Conservation (phyloP, 345 rosid species). For the Pistacia vera region DNA sequence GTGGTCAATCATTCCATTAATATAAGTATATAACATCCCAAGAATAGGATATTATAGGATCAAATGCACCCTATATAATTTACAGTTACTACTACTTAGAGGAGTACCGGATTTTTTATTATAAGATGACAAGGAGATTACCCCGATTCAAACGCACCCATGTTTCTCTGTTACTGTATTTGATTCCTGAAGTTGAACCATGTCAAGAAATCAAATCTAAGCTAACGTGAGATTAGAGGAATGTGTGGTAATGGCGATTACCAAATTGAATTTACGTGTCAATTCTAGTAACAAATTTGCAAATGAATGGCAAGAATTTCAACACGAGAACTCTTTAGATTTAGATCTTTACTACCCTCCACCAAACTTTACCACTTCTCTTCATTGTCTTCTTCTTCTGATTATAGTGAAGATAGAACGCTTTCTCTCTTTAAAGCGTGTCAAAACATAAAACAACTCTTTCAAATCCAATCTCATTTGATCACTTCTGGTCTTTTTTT, state of each 20-base stretch:
- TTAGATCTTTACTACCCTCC: constrained; percentile 21
- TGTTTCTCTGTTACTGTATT: too few species aligned
- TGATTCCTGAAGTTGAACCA: neutral
- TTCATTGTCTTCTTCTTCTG: constrained; percentile 13
- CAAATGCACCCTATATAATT: too few species aligned
- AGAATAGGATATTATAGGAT: too few species aligned
- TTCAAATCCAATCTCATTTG: constrained; percentile 62
- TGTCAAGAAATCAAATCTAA: neutral
- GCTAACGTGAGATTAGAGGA: neutral
- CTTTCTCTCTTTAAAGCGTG: constrained; percentile 37
- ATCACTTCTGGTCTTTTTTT: constrained; percentile 53
- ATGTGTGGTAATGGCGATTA: constrained; percentile 28
- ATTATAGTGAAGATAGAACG: constrained; percentile 14
- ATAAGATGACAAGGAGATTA: too few species aligned
- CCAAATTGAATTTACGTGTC: constrained; percentile 3
- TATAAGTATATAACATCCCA: too few species aligned
- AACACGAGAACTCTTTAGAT: constrained; percentile 45
- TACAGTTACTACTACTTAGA: too few species aligned
- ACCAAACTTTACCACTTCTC: constrained; percentile 6
- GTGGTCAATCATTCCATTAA: too few species aligned
- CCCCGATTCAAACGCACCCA: too few species aligned
- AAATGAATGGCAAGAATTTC: constrained; percentile 75
- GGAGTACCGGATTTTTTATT: too few species aligned
- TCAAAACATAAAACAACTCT: constrained; percentile 31
- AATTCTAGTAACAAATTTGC: constrained; percentile 13